Evolutionary conservation across 148 eudicot species (phyloP), one percentile per base, ranked within the genome.

Genomic region (Vaccinium corymbosum): DNA sequence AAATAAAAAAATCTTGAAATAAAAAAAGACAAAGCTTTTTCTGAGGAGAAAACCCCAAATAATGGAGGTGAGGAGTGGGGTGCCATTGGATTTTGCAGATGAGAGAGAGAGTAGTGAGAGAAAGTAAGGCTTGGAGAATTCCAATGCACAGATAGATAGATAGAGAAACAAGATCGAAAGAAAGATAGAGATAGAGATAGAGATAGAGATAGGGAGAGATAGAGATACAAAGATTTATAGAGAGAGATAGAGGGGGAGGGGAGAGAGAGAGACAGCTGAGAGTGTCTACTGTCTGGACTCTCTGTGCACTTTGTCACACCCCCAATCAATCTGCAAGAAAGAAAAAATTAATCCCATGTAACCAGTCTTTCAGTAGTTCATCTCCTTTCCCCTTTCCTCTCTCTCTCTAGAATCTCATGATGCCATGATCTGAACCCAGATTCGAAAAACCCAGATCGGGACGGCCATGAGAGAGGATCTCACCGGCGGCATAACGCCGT

Each of bases 51-150:
- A 59, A 64, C 20, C 71, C 66, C 82, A 84, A 84, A 84, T 84
- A 84, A 79, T 84, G 86, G 86, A 84, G 79, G 82, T 22, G 85
- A 55, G 57, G 70, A 25, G 85, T 83, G 85, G 85, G 73, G 86
- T 53, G 86, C 82, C 86, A 79, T 79, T 71, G 83, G 79, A 84
- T 79, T 25, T 78, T 78, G 81, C 82, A 79, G 82, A 22, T 79
- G 78, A 68, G 74, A 19, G 74, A 19, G 46, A 42, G 46, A 52
- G 55, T 52, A 52, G 55, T 9, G 71, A 25, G 71, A 64, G 64
- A 55, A 19, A 38, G 49, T 38, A 42, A 8, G 32, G 4, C 8
- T 66, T 84, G 86, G 66, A 70, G 86, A 84, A 84, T 84, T 83
- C 86, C 83, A 66, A 84, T 78, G 85, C 82, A 64, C 81, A 68